Evolutionary conservation across 805 yeast genomes (phyloP).

Genomic region (Kodamaea kakaduensis): DNA sequence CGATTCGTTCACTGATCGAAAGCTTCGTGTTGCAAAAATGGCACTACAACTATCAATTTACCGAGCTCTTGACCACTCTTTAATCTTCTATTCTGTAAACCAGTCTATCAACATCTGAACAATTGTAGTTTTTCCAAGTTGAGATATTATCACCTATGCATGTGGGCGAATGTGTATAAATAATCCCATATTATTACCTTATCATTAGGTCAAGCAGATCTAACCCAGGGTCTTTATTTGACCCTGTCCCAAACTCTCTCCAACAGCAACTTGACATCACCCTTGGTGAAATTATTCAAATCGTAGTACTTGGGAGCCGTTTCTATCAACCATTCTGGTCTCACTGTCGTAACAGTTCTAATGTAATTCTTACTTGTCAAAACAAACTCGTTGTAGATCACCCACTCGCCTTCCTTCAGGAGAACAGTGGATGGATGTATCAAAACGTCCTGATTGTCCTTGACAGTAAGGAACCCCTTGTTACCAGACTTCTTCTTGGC

Average conservation of each 20-base stretch:
- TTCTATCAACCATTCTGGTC: constrained; percentile 90
- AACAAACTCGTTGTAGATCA: constrained; percentile 92
- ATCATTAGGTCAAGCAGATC: no score
- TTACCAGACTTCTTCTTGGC: constrained; percentile 85
- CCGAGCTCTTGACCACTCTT: no score
- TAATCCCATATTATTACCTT: no score
- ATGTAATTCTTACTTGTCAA: constrained; percentile 90
- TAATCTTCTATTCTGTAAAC: no score
- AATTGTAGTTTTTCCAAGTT: no score
- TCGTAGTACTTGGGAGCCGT: constrained; percentile 71
- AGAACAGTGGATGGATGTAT: constrained; percentile 92
- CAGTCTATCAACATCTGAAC: no score
- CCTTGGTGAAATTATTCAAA: constrained; percentile 57
- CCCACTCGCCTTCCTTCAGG: constrained; percentile 89
- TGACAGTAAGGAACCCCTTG: constrained; percentile 80
- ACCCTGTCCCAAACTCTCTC: constrained; percentile 41
- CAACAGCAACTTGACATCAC: constrained; percentile 67
- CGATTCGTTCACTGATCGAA: no score
- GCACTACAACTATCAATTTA: no score
- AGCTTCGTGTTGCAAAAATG: no score
- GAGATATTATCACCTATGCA: no score
- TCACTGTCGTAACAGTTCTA: constrained; percentile 85
- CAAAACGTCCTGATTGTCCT: constrained; percentile 93
- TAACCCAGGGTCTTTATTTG: no score
- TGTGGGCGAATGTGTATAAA: no score